A percentile compares a stretch with the other conserved stretches of the same genome.
phyloP scores from a whole-genome alignment of 495 filamentous ascomycete genomes.

The Hypoxylon fragiforme region DNA sequence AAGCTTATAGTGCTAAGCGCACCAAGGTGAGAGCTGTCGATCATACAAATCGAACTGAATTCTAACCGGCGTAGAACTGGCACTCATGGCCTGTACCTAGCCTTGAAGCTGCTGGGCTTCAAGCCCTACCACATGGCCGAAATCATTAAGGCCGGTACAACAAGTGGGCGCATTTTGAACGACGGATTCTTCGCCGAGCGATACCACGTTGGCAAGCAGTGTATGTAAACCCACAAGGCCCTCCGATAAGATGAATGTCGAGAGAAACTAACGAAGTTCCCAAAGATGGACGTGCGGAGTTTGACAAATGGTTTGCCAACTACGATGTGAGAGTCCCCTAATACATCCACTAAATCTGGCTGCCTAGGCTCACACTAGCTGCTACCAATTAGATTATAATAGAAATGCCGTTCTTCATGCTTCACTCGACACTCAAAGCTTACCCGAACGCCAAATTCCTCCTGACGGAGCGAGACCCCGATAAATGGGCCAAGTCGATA shows the following conservation, averaged over 20 bases:
- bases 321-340: constrained; percentile 34
- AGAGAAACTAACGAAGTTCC: neutral
- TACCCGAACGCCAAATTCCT: constrained; percentile 44
- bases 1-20: constrained; percentile 37
- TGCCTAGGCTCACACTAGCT: constrained; percentile 1
- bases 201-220: constrained; percentile 32
- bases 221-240: constrained; percentile 17
- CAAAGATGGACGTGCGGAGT: constrained; percentile 35
- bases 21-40: constrained; percentile 24
- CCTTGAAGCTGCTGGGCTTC: constrained; percentile 34
- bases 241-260: neutral
- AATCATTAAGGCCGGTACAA: constrained; percentile 5
- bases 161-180: constrained; percentile 19
- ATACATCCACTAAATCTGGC: neutral
- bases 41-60: neutral
- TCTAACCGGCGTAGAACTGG: constrained; percentile 31
- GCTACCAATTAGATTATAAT: constrained; percentile 24
- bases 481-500: constrained; percentile 39
- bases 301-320: constrained; percentile 39
- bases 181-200: constrained; percentile 30
- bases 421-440: constrained; percentile 24
- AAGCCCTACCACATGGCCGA: constrained; percentile 39
- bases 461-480: constrained; percentile 38
- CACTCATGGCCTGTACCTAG: constrained; percentile 35
- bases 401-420: constrained; percentile 39